Evolutionary conservation across 495 filamentous ascomycete species (phyloP).

Genomic region (Trichoderma virens): DNA sequence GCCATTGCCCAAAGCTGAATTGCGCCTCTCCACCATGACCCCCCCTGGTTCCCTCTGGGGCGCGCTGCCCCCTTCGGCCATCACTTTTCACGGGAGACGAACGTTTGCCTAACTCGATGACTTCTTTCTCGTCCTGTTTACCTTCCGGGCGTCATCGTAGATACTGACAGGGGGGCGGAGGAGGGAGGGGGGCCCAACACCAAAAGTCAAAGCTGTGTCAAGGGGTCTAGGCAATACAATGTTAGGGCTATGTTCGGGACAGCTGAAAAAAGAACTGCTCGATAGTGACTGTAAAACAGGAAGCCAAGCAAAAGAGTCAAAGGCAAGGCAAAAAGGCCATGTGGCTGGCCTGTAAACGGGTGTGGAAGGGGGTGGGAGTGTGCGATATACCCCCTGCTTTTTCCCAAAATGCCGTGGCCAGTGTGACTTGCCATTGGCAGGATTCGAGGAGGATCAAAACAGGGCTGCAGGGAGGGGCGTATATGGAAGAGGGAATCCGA

Average conservation of each 20-base stretch:
- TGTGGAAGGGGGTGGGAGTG: background rate
- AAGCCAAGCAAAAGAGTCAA: background rate
- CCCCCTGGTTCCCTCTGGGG: background rate
- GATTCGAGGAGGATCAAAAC: background rate
- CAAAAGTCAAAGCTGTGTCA: no score
- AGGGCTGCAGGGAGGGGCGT: background rate
- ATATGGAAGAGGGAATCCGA: background rate
- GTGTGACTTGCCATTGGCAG: background rate
- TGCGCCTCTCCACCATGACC: background rate
- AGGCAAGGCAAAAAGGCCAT: background rate
- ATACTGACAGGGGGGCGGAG: background rate
- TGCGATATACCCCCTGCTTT: no score
- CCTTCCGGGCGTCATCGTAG: background rate
- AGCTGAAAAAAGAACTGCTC: background rate
- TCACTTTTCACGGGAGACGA: background rate
- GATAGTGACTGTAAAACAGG: background rate
- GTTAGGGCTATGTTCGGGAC: no score
- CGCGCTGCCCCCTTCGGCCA: background rate
- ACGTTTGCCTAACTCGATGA: constrained; percentile 4
- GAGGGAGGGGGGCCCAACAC: background rate
- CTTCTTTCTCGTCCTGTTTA: background rate
- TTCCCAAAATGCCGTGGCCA: no score
- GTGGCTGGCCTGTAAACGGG: background rate
- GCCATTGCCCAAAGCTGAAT: background rate
- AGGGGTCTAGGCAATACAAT: no score